Percentiles rank a stretch among this genome's conserved stretches.
These are phyloP conservation scores for Prunus mongolica DNA, from an alignment of 306 rosid genomes.

Conservation along the genomic window DNA sequence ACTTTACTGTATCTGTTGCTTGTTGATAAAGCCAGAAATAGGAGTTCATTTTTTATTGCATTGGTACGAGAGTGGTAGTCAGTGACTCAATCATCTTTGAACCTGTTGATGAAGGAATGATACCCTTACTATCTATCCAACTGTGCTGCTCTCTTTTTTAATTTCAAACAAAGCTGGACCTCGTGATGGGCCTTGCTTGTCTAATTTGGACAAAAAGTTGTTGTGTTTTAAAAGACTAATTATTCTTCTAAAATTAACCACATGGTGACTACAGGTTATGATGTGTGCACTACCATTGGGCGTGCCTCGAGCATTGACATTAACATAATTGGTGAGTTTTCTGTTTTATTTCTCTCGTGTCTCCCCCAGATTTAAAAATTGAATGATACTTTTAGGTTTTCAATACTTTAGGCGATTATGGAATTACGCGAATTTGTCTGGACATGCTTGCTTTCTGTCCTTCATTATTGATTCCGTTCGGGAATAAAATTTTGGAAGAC, in stretches of 20 bases:
- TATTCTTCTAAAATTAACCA: conserved; percentile 28
- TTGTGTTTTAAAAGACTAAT: background rate
- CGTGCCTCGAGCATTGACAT: conserved; percentile 41
- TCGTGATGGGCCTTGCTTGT: background rate
- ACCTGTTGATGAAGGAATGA: background rate
- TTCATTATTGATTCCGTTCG: conserved; percentile 4
- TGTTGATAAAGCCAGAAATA: background rate
- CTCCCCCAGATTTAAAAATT: conserved; percentile 10
- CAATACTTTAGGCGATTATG: conserved; percentile 12
- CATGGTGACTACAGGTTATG: conserved; percentile 64
- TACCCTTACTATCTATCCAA: background rate
- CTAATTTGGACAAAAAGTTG: background rate
- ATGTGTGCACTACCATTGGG: conserved; percentile 73
- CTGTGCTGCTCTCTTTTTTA: background rate
- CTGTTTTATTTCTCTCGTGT: background rate
- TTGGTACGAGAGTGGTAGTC: background rate
- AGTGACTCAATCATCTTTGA: background rate
- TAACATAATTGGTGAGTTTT: conserved; percentile 59
- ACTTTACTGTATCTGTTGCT: background rate
- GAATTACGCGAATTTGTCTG: background rate
- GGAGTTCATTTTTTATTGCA: background rate
- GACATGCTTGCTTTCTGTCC: background rate
- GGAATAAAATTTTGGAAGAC: conserved; percentile 10
- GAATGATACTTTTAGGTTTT: conserved; percentile 8
- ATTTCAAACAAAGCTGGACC: background rate